Evolutionary conservation across 768 basidiomycete genomes (phyloP).

Genomic region (Amanita jacksonii): DNA sequence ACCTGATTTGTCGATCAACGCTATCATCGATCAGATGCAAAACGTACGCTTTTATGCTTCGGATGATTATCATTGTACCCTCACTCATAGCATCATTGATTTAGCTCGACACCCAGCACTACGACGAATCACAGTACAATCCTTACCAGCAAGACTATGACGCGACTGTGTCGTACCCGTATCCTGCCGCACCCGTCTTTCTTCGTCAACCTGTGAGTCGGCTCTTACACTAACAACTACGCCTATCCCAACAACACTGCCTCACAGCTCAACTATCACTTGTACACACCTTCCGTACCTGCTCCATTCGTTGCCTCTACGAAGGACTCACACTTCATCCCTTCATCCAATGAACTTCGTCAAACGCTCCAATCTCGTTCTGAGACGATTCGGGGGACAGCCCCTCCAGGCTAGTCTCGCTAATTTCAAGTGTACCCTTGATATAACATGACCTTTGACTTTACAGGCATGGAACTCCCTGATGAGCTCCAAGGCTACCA

Average conservation of each 20-base stretch:
- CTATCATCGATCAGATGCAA: constrained; percentile 24
- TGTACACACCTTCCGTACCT: constrained; percentile 71
- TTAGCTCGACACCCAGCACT: constrained; percentile 4
- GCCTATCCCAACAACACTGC: not conserved
- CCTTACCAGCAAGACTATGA: constrained; percentile 8
- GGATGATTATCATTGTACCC: not conserved
- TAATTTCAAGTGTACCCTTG: not conserved
- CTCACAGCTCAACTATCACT: constrained; percentile 79
- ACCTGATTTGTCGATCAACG: constrained; percentile 14
- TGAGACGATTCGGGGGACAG: constrained; percentile 51
- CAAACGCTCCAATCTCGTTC: constrained; percentile 42
- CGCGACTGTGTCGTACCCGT: not conserved
- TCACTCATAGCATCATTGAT: constrained; percentile 1
- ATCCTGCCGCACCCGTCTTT: constrained; percentile 6
- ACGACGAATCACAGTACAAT: constrained; percentile 10
- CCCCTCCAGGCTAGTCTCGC: constrained; percentile 24
- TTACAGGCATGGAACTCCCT: constrained; percentile 52
- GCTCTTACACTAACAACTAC: too few relatives aligned
- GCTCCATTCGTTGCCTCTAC: constrained; percentile 38
- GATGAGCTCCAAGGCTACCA: constrained; percentile 90
- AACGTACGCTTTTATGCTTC: constrained; percentile 13
- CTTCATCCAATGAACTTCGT: constrained; percentile 32
- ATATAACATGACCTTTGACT: constrained; percentile 11
- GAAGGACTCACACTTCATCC: constrained; percentile 60
- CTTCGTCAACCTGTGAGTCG: constrained; percentile 7